Percentiles rank a stretch among this genome's conserved stretches.
These are phyloP conservation scores for Russula olivacea DNA, from an alignment of 768 basidiomycete genomes.

Conservation along the genomic window DNA sequence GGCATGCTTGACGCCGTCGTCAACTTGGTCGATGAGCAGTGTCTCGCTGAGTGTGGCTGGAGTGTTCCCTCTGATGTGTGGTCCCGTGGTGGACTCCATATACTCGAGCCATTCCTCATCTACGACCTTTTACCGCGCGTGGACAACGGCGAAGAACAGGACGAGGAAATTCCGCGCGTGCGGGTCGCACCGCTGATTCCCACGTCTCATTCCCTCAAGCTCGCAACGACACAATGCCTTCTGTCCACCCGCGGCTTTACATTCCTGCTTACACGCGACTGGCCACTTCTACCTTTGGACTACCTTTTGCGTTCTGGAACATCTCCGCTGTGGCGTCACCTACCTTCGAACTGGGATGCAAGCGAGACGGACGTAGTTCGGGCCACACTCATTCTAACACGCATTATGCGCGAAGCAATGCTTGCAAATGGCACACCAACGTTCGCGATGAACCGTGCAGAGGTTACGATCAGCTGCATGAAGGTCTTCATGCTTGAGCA, in stretches of 20 bases:
- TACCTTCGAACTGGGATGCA: conserved; percentile 69
- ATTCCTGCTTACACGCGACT: conserved; percentile 52
- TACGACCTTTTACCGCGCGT: conserved; percentile 40
- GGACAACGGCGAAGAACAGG: conserved; percentile 8
- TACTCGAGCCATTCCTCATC: conserved; percentile 56
- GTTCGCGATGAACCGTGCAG: conserved; percentile 46
- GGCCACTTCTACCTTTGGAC: conserved; percentile 63
- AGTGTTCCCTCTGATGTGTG: conserved; percentile 39
- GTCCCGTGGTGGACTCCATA: conserved; percentile 45
- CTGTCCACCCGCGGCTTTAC: conserved; percentile 31
- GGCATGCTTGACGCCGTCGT: conserved; percentile 39
- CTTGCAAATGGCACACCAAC: conserved; percentile 36
- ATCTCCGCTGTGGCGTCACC: conserved; percentile 58
- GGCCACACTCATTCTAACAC: conserved; percentile 57
- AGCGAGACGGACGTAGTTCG: conserved; percentile 75
- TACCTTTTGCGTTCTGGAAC: conserved; percentile 77
- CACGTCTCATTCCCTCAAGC: conserved; percentile 51
- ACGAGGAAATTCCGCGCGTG: conserved; percentile 23
- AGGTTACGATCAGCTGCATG: conserved; percentile 75
- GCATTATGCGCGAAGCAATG: conserved; percentile 44
- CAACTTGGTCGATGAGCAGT: conserved; percentile 37
- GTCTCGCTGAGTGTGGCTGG: conserved; percentile 37
- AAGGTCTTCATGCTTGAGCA: conserved; percentile 96
- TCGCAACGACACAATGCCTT: conserved; percentile 49
- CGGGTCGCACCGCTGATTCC: conserved; percentile 46